Percentiles rank a stretch among this genome's conserved stretches.
These are phyloP conservation scores for Vitis amurensis DNA, from an alignment of 164 flowering plant genomes.

Conservation along the genomic window DNA sequence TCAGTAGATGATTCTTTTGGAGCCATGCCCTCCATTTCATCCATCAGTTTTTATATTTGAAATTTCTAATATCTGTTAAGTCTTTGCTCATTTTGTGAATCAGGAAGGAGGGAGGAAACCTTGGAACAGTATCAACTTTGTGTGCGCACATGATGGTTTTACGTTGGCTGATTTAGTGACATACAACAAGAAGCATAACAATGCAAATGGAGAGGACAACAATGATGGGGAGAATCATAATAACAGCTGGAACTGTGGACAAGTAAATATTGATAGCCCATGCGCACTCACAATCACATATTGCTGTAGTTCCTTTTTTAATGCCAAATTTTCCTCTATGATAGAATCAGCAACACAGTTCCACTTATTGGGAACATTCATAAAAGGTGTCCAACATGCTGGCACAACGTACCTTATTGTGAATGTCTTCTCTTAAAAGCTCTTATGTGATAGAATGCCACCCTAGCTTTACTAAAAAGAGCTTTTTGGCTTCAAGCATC, in stretches of 20 bases:
- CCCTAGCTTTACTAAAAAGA: no score
- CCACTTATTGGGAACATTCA: no score
- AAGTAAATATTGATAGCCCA: slow-evolving; percentile 40
- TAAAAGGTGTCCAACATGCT: no score
- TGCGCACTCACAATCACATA: neutral
- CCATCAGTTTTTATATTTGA: neutral
- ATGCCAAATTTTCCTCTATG: no score
- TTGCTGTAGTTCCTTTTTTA: no score
- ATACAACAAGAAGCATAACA: slow-evolving; percentile 79
- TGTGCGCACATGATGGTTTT: slow-evolving; percentile 97
- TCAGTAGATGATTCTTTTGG: neutral
- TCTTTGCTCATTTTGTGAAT: slow-evolving; percentile 5
- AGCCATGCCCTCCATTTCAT: neutral
- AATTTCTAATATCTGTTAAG: neutral
- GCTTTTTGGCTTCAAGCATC: no score
- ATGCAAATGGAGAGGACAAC: slow-evolving; percentile 91
- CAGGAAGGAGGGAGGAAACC: slow-evolving; percentile 94
- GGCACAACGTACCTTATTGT: no score
- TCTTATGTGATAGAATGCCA: no score
- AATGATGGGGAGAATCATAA: slow-evolving; percentile 93
- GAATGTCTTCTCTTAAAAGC: no score
- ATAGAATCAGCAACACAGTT: no score
- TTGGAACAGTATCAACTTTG: slow-evolving; percentile 91
- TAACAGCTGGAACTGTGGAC: slow-evolving; percentile 97
- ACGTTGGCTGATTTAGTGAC: slow-evolving; percentile 91